Percentiles rank a stretch among this genome's conserved stretches.
Conservation (phyloP, 2,329 filamentous ascomycete species). For the Phaeosphaeriaceae sp. region DNA sequence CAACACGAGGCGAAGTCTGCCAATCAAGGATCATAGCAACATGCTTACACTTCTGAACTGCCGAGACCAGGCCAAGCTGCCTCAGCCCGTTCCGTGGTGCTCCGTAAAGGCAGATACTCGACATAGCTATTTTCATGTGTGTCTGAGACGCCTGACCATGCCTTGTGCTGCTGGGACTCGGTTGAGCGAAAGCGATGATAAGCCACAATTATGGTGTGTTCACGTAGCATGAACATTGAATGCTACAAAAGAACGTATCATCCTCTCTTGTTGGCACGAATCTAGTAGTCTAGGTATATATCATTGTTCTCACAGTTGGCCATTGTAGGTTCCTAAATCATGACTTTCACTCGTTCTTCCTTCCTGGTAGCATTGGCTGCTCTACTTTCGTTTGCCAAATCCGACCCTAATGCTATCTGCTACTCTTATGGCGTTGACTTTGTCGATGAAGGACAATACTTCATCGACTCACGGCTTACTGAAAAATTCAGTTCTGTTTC, state of each 20-base stretch:
- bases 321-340: constrained; percentile 11
- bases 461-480: constrained; percentile 52
- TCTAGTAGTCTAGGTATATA: background rate
- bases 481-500: constrained; percentile 53
- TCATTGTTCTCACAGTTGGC: constrained; percentile 3
- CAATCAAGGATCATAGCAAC: constrained; percentile 11
- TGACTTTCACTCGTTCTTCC: constrained; percentile 35
- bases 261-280: constrained; percentile 10
- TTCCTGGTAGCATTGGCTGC: constrained; percentile 30
- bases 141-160: constrained; percentile 22
- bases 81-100: constrained; percentile 26
- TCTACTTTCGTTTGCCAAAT: constrained; percentile 30
- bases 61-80: constrained; percentile 4
- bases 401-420: constrained; percentile 37
- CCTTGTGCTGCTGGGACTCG: constrained; percentile 13
- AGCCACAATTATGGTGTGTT: constrained; percentile 13
- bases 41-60: constrained; percentile 22
- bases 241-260: constrained; percentile 31
- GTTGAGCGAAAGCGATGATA: constrained; percentile 12
- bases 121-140: constrained; percentile 25
- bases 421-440: constrained; percentile 53
- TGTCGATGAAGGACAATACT: constrained; percentile 52
- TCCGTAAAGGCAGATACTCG: constrained; percentile 16
- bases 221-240: constrained; percentile 10
- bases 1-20: constrained; percentile 18